Conservation (phyloP, 2,329 filamentous ascomycete genomes). For the Trichophyton mentagrophytes region DNA sequence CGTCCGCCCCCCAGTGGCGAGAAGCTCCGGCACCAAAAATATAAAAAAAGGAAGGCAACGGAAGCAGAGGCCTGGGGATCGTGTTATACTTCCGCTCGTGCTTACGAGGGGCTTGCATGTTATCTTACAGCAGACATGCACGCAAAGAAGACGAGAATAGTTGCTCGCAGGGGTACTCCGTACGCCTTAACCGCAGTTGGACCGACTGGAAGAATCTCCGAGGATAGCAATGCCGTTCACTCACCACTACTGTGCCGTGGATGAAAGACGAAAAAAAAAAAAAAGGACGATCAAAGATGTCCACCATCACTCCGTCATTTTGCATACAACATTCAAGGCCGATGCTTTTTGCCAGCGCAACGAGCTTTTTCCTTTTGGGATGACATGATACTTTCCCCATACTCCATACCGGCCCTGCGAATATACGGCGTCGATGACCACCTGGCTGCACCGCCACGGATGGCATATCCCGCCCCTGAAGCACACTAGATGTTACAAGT, state of each 20-base stretch:
- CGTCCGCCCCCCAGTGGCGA: background rate
- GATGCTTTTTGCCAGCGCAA: background rate
- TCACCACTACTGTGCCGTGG: too few relatives aligned
- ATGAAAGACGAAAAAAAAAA: too few relatives aligned
- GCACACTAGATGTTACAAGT: slow-evolving; percentile 2
- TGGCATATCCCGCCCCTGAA: background rate
- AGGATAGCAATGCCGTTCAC: background rate
- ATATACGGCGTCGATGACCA: background rate
- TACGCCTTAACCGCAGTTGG: background rate
- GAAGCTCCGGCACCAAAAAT: background rate
- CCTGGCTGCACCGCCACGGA: slow-evolving; percentile 3
- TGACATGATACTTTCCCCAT: background rate
- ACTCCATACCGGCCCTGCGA: background rate
- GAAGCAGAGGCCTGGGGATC: background rate
- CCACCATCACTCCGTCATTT: background rate
- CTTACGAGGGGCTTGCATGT: background rate
- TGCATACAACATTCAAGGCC: background rate
- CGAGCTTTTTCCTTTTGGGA: background rate
- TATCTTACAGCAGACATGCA: background rate
- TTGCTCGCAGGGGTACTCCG: background rate
- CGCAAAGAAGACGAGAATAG: too few relatives aligned
- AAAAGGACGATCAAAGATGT: background rate
- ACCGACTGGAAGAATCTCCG: background rate
- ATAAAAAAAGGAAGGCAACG: background rate
- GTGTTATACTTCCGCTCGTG: background rate